A percentile compares a stretch with the other conserved stretches of the same genome.
phyloP scores from a whole-genome alignment of 371 early-diverging fungal species.

The Syncephalastrum monosporum region DNA sequence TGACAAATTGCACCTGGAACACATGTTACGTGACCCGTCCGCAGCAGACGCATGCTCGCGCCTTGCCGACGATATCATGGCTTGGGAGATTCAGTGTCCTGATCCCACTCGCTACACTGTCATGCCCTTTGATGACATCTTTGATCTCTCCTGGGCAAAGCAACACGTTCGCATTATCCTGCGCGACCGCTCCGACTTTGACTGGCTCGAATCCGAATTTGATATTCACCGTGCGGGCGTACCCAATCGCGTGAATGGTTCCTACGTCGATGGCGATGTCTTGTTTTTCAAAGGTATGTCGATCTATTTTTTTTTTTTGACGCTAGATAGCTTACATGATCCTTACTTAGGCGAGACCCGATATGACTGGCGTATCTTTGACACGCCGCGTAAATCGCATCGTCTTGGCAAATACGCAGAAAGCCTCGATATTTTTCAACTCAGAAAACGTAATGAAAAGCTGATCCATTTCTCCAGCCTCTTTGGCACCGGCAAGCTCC shows the following conservation, averaged over 20 bases:
- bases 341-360: slow-evolving; percentile 28
- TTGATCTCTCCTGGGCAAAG: slow-evolving; percentile 46
- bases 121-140: slow-evolving; percentile 42
- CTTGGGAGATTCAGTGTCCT: slow-evolving; percentile 27
- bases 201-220: slow-evolving; percentile 36
- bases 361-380: slow-evolving; percentile 51
- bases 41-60: slow-evolving; percentile 14
- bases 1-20: slow-evolving; percentile 35
- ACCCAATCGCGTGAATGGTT: slow-evolving; percentile 17
- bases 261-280: slow-evolving; percentile 42
- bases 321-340: not conserved
- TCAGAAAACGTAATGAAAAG: slow-evolving; percentile 27
- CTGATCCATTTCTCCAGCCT: slow-evolving; percentile 49
- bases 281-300: slow-evolving; percentile 41
- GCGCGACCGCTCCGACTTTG: slow-evolving; percentile 33
- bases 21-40: slow-evolving; percentile 34
- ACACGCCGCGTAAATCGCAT: slow-evolving; percentile 33
- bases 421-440: slow-evolving; percentile 33
- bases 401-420: slow-evolving; percentile 46
- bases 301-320: not conserved
- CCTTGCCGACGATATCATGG: slow-evolving; percentile 9
- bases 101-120: slow-evolving; percentile 27
- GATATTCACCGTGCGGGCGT: slow-evolving; percentile 25
- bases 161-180: slow-evolving; percentile 37
- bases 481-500: slow-evolving; percentile 50